These are phyloP conservation scores for Pseudodiploospora longispora DNA, from an alignment of 2,329 filamentous ascomycete species.

Conservation along the genomic window DNA sequence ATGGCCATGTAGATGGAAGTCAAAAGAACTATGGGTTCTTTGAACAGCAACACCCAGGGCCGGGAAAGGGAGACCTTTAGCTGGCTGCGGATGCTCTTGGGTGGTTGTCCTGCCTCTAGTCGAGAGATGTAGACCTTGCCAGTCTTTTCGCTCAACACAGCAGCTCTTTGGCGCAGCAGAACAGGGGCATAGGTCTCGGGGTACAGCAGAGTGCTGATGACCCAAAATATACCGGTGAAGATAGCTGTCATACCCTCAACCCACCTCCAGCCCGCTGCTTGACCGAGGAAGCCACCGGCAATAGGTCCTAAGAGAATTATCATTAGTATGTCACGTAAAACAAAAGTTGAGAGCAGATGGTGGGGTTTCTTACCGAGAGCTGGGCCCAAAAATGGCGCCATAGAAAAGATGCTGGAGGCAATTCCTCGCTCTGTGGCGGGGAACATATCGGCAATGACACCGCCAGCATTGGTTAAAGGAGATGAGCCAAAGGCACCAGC, in stretches of 20 bases:
- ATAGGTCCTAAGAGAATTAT: constrained; percentile 41
- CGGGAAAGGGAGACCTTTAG: constrained; percentile 51
- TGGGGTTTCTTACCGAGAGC: constrained; percentile 32
- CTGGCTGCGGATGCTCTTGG: constrained; percentile 34
- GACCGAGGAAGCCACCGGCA: constrained; percentile 53
- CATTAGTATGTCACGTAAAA: neutral
- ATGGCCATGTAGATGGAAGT: constrained; percentile 57
- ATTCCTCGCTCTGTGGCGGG: constrained; percentile 43
- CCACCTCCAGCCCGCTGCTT: constrained; percentile 57
- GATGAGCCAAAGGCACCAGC: constrained; percentile 55
- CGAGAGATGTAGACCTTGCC: constrained; percentile 49
- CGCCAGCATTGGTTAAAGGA: constrained; percentile 54
- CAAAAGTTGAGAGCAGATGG: neutral
- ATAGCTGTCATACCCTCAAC: constrained; percentile 54
- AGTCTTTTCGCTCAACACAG: constrained; percentile 40
- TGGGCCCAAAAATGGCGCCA: constrained; percentile 57
- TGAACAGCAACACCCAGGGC: constrained; percentile 58
- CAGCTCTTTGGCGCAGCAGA: constrained; percentile 45
- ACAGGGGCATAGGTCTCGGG: constrained; percentile 55
- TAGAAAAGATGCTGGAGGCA: constrained; percentile 52
- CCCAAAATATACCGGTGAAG: constrained; percentile 52
- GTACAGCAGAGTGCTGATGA: constrained; percentile 40
- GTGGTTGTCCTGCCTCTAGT: constrained; percentile 35
- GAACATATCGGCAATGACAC: constrained; percentile 58
- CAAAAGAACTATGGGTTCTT: constrained; percentile 58